Conservation (phyloP, 352 stramenopile genomes). For the Phytophthora sansomeana region DNA sequence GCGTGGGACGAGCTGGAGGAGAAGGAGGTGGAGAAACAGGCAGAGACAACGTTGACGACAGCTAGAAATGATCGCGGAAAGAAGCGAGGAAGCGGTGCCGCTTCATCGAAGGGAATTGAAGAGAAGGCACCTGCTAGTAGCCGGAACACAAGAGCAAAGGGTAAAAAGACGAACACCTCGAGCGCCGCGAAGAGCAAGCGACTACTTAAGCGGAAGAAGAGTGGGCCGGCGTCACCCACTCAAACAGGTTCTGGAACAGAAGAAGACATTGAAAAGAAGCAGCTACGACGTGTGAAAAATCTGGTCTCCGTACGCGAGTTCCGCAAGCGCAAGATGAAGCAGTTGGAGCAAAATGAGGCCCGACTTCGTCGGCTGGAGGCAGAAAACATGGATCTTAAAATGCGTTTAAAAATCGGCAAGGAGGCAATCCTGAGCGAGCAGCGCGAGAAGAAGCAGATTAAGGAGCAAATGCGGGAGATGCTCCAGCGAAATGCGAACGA, state of each 20-base stretch:
- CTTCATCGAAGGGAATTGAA: constrained; percentile 2
- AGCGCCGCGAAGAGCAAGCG: constrained; percentile 22
- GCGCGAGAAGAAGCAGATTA: constrained; percentile 81
- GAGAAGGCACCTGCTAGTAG: constrained; percentile 8
- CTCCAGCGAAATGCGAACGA: constrained; percentile 72
- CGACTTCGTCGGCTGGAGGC: constrained; percentile 68
- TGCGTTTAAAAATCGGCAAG: constrained; percentile 85
- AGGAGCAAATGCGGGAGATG: constrained; percentile 84
- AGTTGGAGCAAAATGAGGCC: constrained; percentile 75
- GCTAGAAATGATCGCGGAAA: background rate
- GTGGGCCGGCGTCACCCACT: constrained; percentile 16
- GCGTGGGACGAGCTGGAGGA: constrained; percentile 10
- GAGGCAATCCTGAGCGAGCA: constrained; percentile 78
- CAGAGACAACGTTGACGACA: background rate
- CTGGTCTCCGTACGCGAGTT: constrained; percentile 79
- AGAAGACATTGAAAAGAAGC: constrained; percentile 62
- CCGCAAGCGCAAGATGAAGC: constrained; percentile 80
- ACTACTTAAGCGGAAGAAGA: constrained; percentile 43
- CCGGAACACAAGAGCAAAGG: constrained; percentile 21
- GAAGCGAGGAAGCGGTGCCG: constrained; percentile 9
- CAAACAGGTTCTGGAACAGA: constrained; percentile 23
- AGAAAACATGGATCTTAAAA: constrained; percentile 84
- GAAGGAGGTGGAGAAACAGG: constrained; percentile 7
- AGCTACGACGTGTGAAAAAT: constrained; percentile 76
- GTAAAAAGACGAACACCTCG: constrained; percentile 1